Evolutionary conservation across 2,329 filamentous ascomycete genomes (phyloP), one percentile per base, ranked within the genome.

Genomic region (Lojkania enalia): DNA sequence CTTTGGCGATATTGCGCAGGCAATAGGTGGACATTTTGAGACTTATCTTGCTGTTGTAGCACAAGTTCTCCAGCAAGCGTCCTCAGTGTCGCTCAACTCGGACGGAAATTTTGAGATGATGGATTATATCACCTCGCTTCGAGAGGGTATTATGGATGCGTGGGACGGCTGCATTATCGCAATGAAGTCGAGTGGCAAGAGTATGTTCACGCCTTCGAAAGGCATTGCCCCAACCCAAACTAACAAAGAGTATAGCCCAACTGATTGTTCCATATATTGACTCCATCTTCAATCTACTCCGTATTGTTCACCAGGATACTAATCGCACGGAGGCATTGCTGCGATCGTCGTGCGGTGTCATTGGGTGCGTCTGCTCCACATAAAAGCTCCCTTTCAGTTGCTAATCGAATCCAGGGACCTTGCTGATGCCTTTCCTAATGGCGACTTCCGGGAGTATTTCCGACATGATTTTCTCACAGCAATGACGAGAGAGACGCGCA

Each of bases 81-180:
- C 90, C 14, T 84, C 81, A 33, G 90, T 99, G 44, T 88, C 85
- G 21, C 83, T 88, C 31, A 83, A 83, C 44, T 80, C 84, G 20
- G 90, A 96, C 56, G 85, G 87, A 47, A 88, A 87, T 39, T 94
- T 91, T 60, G 94, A 99, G 73, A 95, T 97, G 87, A 86, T 91
- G 46, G 92, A 97, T 72, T 99, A 99, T 68, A 86, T 99, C 58
- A 83, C 95, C 54, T 96, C 91, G 15, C 81, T 99, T 37, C 86
- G 94, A 42, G 95, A 99, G 69, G 94, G 92, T 58, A 97, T 99
- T 57, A 96, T 97, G 86, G 94, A 99, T 78, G 94, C 94, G 23
- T 99, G 95, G 91, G 90, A 91, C 62, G 94, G 94, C 57, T 94
- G 96, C 56, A 90, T 99, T 66, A 85, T 92, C 69, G 90, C 94